Conservation (phyloP, 2,329 filamentous ascomycete species). For the Sclerotinia nivalis region DNA sequence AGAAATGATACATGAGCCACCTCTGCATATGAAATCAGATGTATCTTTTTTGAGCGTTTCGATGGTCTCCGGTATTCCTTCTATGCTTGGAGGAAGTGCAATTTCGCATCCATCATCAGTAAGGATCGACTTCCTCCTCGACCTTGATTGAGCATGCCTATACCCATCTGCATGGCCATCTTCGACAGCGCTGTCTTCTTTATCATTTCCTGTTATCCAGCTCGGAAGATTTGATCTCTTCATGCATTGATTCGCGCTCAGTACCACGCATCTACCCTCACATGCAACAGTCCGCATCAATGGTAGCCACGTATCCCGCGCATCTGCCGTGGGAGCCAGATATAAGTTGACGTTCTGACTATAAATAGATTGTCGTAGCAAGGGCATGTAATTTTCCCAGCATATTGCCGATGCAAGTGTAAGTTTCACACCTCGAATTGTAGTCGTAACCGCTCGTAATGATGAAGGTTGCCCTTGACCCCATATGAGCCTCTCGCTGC, state of each 20-base stretch:
- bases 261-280: slow-evolving; percentile 82
- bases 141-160: neutral
- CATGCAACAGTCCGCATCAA: slow-evolving; percentile 80
- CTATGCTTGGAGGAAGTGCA: slow-evolving; percentile 43
- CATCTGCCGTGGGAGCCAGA: slow-evolving; percentile 86
- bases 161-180: slow-evolving; percentile 19
- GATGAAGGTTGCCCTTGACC: slow-evolving; percentile 80
- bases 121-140: slow-evolving; percentile 30
- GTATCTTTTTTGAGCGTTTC: slow-evolving; percentile 27
- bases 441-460: slow-evolving; percentile 75
- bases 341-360: slow-evolving; percentile 90
- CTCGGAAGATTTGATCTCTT: slow-evolving; percentile 56
- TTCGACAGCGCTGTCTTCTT: slow-evolving; percentile 16
- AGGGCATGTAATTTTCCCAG: slow-evolving; percentile 97
- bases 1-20: slow-evolving; percentile 79
- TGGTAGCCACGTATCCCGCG: slow-evolving; percentile 75
- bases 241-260: slow-evolving; percentile 83
- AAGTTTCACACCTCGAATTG: slow-evolving; percentile 74
- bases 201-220: slow-evolving; percentile 51
- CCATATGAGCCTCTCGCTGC: slow-evolving; percentile 81
- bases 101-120: slow-evolving; percentile 57
- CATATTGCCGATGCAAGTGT: slow-evolving; percentile 87
- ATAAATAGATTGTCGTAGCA: slow-evolving; percentile 81
- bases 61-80: slow-evolving; percentile 9
- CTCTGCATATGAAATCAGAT: slow-evolving; percentile 55